These are phyloP conservation scores for Erodium maritimum DNA, from an alignment of 345 rosid genomes.

Conservation along the genomic window DNA sequence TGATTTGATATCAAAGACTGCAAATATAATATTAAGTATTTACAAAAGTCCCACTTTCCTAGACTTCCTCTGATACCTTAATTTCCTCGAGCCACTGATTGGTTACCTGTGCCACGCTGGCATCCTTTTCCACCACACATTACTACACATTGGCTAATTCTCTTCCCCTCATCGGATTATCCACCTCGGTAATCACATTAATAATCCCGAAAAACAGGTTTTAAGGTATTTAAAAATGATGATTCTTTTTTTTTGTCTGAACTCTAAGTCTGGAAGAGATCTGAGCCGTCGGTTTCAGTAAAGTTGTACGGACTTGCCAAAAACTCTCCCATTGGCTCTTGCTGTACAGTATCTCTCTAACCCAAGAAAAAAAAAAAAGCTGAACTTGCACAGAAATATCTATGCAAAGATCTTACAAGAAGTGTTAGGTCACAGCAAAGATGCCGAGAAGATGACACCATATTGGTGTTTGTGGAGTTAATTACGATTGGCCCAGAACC, in stretches of 20 bases:
- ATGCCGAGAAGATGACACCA: slow-evolving; percentile 12
- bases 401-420: slow-evolving; percentile 35
- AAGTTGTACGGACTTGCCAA: not conserved
- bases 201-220: not conserved
- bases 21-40: not conserved
- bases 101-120: slow-evolving; percentile 60
- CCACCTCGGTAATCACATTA: slow-evolving; percentile 28
- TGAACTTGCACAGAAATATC: slow-evolving; percentile 30
- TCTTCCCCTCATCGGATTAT: slow-evolving; percentile 16
- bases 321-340: slow-evolving; percentile 36
- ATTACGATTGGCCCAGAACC: slow-evolving; percentile 7
- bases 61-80: slow-evolving; percentile 60
- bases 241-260: slow-evolving; percentile 10
- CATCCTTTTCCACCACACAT: slow-evolving; percentile 36
- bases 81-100: slow-evolving; percentile 69
- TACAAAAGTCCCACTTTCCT: not conserved
- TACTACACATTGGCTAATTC: slow-evolving; percentile 28
- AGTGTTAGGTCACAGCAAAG: not conserved
- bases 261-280: slow-evolving; percentile 29
- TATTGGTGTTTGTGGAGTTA: slow-evolving; percentile 9
- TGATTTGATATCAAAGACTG: not conserved
- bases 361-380: no score
- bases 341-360: slow-evolving; percentile 21
- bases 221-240: not conserved
- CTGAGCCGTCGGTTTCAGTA: slow-evolving; percentile 48